Evolutionary conservation across 768 basidiomycete genomes (phyloP), one percentile per base, ranked within the genome.

Genomic region (Panellus pusillus): DNA sequence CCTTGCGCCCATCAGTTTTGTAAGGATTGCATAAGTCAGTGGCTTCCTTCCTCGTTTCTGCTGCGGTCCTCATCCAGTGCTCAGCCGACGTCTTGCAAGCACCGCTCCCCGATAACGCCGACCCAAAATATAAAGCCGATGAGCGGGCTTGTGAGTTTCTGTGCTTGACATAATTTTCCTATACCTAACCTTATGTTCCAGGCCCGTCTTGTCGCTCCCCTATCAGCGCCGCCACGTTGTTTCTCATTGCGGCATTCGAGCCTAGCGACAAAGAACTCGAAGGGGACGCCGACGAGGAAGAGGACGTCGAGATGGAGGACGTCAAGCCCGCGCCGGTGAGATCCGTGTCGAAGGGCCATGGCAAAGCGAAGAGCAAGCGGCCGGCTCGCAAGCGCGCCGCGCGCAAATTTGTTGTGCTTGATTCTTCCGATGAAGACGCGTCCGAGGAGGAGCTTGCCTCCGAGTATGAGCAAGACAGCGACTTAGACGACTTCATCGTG

Each of bases 1-100:
- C 59, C 73, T 0, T 91, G 89, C 61, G 65, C 66, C 1, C 88
- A 89, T 60, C 66, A 76, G 1, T 89, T 86, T 67, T 89, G 87
- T 64, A 71, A 73, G 7, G 76, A 78, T 36, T 89, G 87, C 61
- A 71, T 87, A 27, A 50, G 80, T 80, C 62, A 55, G 75, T 66
- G 11, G 29, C 14, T 8, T 9, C 35, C 14, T 48, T 40, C 15
- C 17, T 1, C 27, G 20, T 45, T 40, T 31, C 7, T 28, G 20
- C 50, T 14, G 35, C 46, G 47, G 6, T 42, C 50, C 20, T 51
- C 35, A 44, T 39, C n/a, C 20, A 17, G 6, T 38, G 43, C 38
- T 8, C 56, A 74, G 78, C 68, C n/a, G 74, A 78, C 38, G 72
- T 81, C 19, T 59, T 86, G 38, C 71, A 79, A 39, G 62, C 65